phyloP scores from a whole-genome alignment of 2,329 filamentous ascomycete genomes.

The Stylonectria norvegica region DNA sequence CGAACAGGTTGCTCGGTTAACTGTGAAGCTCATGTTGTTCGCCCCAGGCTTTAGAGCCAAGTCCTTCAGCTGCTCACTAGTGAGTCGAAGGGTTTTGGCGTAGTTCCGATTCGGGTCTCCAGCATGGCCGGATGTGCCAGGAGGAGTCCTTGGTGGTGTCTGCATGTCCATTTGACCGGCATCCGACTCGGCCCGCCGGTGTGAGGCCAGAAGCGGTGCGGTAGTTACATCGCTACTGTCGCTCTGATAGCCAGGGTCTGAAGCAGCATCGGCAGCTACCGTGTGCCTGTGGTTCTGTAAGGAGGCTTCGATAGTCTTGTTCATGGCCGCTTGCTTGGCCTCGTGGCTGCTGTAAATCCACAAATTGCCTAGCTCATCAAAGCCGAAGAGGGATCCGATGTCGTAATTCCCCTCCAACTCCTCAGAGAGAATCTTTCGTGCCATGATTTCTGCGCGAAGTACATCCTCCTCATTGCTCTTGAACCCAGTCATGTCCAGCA shows the following conservation, averaged over 20 bases:
- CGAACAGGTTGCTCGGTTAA: slow-evolving; percentile 88
- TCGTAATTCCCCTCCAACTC: slow-evolving; percentile 94
- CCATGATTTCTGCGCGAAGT: slow-evolving; percentile 86
- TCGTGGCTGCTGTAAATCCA: slow-evolving; percentile 99
- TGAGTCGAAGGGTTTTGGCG: slow-evolving; percentile 91
- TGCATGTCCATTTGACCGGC: slow-evolving; percentile 51
- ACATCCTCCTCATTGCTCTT: slow-evolving; percentile 93
- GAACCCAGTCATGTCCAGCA: slow-evolving; percentile 97
- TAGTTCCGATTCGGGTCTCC: slow-evolving; percentile 81
- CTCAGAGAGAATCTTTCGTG: slow-evolving; percentile 85
- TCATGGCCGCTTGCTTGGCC: slow-evolving; percentile 83
- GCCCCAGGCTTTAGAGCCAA: slow-evolving; percentile 78
- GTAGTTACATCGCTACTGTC: slow-evolving; percentile 67
- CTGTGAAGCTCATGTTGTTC: slow-evolving; percentile 93
- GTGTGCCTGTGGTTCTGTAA: slow-evolving; percentile 45
- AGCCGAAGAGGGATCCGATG: slow-evolving; percentile 90
- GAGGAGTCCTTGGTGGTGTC: slow-evolving; percentile 67
- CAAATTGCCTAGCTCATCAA: slow-evolving; percentile 93
- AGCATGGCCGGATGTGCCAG: slow-evolving; percentile 55
- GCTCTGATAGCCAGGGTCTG: slow-evolving; percentile 93
- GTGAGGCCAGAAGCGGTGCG: slow-evolving; percentile 44
- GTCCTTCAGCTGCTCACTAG: slow-evolving; percentile 89
- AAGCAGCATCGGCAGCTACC: slow-evolving; percentile 72
- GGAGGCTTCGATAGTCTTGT: slow-evolving; percentile 54
- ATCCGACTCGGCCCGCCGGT: slow-evolving; percentile 66